Evolutionary conservation across 78 protist genomes (phyloP), one percentile per base, ranked within the genome.

Genomic region (Dictyostelium brefeldianum): DNA sequence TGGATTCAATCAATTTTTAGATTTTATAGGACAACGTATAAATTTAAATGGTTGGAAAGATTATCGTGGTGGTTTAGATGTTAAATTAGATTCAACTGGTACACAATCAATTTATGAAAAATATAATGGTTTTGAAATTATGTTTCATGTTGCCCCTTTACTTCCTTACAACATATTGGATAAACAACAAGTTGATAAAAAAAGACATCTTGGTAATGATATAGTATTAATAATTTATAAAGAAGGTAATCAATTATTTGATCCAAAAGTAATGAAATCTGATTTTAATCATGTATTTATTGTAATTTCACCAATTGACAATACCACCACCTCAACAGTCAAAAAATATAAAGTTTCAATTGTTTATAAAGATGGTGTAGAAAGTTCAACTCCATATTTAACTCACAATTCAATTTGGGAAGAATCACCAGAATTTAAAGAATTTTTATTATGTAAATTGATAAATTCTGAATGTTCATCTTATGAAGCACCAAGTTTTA

Each of bases 161-260:
- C 36, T 96, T 18, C 98, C 96, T 11, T 80, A 73, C 62, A 29
- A 50, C 25, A 12, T 25, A 18, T 20, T 78, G 10, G 96, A 95
- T 59, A 65, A 12, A 10, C 95, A 91, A 81, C 96, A 96, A 71
- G 81, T 96, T 20, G 89, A 96, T 59, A 83, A 96, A 78, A 96
- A 96, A 89, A 51, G 95, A 31, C 96, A 94, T 79, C 80, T 96
- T 46, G 97, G 97, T 47, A 96, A 96, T 64, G 97, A 96, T 89
- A 80, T 94, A 25, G 96, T 89, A 56, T 75, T 89, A 71, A 81
- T 92, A 43, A 75, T 92, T 70, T 92, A 83, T 80, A 92, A 92
- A 80, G 96, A 92, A 48, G 91, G 91, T 48, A 73, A 73, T 62
- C 78, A 73, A 31, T 53, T 67, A 43, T 81, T 94, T 46, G 77